Evolutionary conservation across 1,284 basidiomycete genomes (phyloP).

Genomic region (Trichosporon ovoides): DNA sequence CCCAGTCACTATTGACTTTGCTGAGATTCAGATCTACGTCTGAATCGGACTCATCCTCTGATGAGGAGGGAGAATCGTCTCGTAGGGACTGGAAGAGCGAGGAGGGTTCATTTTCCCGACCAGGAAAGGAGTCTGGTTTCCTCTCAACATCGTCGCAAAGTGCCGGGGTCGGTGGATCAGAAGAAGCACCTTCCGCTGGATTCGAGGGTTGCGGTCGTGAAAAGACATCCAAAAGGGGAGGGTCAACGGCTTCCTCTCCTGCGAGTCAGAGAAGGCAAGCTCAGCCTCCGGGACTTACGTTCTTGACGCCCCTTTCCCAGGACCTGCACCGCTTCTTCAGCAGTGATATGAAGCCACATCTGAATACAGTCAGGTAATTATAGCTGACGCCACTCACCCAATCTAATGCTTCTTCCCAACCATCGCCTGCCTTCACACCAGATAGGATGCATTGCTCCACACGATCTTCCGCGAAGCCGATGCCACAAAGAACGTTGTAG

Average conservation of each 20-base stretch:
- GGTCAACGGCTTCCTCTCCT: background rate
- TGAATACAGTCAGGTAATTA: slow-evolving; percentile 38
- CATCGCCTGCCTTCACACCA: slow-evolving; percentile 53
- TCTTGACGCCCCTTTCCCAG: background rate
- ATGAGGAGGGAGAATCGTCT: slow-evolving; percentile 8
- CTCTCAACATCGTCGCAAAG: too few species aligned
- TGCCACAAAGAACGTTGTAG: slow-evolving; percentile 72
- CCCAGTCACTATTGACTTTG: slow-evolving; percentile 39
- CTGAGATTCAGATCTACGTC: slow-evolving; percentile 59
- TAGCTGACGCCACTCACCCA: slow-evolving; percentile 60
- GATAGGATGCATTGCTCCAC: slow-evolving; percentile 49
- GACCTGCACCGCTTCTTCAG: slow-evolving; percentile 56
- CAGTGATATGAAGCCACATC: slow-evolving; percentile 65
- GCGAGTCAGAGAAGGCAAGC: background rate
- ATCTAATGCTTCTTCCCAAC: slow-evolving; percentile 84
- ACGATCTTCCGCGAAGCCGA: slow-evolving; percentile 71
- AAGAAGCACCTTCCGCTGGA: background rate
- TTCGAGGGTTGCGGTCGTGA: background rate
- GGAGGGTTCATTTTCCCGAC: too few species aligned
- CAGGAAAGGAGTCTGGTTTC: too few species aligned
- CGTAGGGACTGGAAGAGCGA: slow-evolving; percentile 35
- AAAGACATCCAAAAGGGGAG: slow-evolving; percentile 8
- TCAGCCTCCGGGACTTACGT: background rate
- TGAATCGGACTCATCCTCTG: slow-evolving; percentile 22
- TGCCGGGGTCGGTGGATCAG: background rate